Base-by-base conservation (phyloP, 208 protist genomes). In the Trypanosomatidae sp. region DNA sequence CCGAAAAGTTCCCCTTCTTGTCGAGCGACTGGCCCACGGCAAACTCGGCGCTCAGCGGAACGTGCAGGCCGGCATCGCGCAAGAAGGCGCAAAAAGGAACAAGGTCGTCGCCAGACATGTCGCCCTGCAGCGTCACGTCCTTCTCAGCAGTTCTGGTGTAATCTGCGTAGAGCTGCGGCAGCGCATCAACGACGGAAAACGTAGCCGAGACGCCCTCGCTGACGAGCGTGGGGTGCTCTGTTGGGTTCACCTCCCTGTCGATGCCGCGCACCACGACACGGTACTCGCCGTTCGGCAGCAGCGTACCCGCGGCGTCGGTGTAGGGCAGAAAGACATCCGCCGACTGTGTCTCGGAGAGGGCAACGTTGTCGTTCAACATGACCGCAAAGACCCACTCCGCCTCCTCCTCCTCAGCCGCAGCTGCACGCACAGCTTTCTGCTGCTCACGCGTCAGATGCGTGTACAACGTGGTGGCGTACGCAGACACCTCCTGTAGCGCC, bases 351-450 rank as follows among this genome's bases (percentile, higher is more conserved):
- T 78, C 73, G 41, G 79, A 89, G 25, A 97, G 79, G 25, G 72
- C 62, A 7, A 79, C 87, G 53, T 81, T 79, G 71, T 97, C 92
- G 76, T 95, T 81, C 25, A 97, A 73, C 92, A 95, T 93, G 9
- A 90, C 86, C 0, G 82, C 90, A 76, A 97, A 97, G 55, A 82
- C 81, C 91, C 92, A 97, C 70, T 90, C 87, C 28, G 81, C 79
- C 2, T 62, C 62, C 5, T 67, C 55, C 43, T 77, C 73, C 6
- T 36, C 22, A 17, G 58, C 15, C 6, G 30, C n/a, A n/a, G 15
- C 10, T 33, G 33, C n/a, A n/a, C n/a, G n/a, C n/a, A n/a, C n/a
- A n/a, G n/a, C n/a, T 3, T 41, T 36, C 46, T 30, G 25, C 22
- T 50, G 28, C 55, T 79, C 81, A 33, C 78, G 73, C 15, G 81